Conservation (phyloP, 495 filamentous ascomycete genomes). For the Penicillium mononematosum region DNA sequence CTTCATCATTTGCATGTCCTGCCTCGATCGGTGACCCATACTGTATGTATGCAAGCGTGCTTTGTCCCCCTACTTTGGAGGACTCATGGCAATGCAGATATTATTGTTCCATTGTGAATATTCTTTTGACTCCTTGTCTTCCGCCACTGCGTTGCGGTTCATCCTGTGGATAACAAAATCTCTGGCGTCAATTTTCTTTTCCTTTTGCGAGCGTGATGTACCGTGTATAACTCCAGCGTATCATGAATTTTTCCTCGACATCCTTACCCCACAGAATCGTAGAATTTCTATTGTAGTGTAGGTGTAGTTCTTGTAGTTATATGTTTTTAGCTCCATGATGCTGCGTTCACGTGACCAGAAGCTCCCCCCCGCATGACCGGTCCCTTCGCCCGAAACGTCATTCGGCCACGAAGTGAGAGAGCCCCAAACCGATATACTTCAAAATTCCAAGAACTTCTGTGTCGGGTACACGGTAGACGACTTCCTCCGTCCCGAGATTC, state of each 20-base stretch:
- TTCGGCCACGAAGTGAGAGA: slow-evolving; percentile 6
- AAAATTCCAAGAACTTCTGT: background rate
- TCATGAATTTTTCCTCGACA: slow-evolving; percentile 9
- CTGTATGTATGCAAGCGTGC: slow-evolving; percentile 29
- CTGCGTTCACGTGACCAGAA: slow-evolving; percentile 10
- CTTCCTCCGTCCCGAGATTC: background rate
- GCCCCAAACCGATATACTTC: slow-evolving; percentile 2
- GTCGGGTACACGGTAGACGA: background rate
- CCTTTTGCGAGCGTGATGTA: slow-evolving; percentile 24
- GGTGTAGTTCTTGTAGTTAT: background rate
- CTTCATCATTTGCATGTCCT: slow-evolving; percentile 27
- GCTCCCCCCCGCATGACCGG: slow-evolving; percentile 10
- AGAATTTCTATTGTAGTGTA: slow-evolving; percentile 10
- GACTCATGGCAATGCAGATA: slow-evolving; percentile 20
- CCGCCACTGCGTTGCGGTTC: slow-evolving; percentile 21
- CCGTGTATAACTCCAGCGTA: slow-evolving; percentile 15
- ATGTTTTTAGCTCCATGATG: slow-evolving; percentile 3
- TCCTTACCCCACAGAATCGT: background rate
- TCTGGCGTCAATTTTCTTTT: slow-evolving; percentile 13
- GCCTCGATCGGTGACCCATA: slow-evolving; percentile 8
- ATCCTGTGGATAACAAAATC: slow-evolving; percentile 31
- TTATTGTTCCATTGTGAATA: slow-evolving; percentile 43
- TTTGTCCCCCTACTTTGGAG: slow-evolving; percentile 12
- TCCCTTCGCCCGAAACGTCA: slow-evolving; percentile 47
- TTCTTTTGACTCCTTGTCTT: slow-evolving; percentile 25